Percentiles rank a stretch among this genome's conserved stretches.
phyloP scores from a whole-genome alignment of 371 early-diverging fungal genomes.

The Apophysomyces ossiformis region DNA sequence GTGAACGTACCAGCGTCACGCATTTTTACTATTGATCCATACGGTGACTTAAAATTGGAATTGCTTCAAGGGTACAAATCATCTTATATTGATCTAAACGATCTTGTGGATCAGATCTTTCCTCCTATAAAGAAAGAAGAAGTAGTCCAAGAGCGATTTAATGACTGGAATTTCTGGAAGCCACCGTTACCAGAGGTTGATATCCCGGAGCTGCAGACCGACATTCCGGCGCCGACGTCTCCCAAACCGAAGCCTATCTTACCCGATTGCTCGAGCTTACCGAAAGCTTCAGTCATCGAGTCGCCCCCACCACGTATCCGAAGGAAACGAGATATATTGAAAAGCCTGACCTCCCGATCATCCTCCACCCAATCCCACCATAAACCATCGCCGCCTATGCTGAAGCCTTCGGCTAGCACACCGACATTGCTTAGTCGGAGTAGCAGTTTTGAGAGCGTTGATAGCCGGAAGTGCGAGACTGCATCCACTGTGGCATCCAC shows the following conservation, averaged over 20 bases:
- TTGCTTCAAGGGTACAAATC: slow-evolving; percentile 83
- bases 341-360: slow-evolving; percentile 45
- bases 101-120: slow-evolving; percentile 96
- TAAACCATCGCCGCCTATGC: background rate
- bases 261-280: slow-evolving; percentile 38
- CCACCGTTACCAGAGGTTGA: slow-evolving; percentile 58
- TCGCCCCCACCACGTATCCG: slow-evolving; percentile 14
- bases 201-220: slow-evolving; percentile 44
- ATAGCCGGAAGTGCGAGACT: background rate
- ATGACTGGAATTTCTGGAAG: slow-evolving; percentile 91
- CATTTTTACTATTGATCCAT: slow-evolving; percentile 97
- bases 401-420: slow-evolving; percentile 22
- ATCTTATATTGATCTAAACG: slow-evolving; percentile 87
- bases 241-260: slow-evolving; percentile 24
- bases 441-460: background rate
- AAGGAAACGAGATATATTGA: slow-evolving; percentile 30
- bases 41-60: slow-evolving; percentile 93
- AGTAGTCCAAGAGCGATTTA: slow-evolving; percentile 69
- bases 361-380: background rate
- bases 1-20: slow-evolving; percentile 93
- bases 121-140: slow-evolving; percentile 64
- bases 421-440: slow-evolving; percentile 14
- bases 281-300: slow-evolving; percentile 27
- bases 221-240: background rate
- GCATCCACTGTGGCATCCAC: slow-evolving; percentile 8